Base-by-base conservation (phyloP, 495 filamentous ascomycete species). In the Gamarada debralockiae region DNA sequence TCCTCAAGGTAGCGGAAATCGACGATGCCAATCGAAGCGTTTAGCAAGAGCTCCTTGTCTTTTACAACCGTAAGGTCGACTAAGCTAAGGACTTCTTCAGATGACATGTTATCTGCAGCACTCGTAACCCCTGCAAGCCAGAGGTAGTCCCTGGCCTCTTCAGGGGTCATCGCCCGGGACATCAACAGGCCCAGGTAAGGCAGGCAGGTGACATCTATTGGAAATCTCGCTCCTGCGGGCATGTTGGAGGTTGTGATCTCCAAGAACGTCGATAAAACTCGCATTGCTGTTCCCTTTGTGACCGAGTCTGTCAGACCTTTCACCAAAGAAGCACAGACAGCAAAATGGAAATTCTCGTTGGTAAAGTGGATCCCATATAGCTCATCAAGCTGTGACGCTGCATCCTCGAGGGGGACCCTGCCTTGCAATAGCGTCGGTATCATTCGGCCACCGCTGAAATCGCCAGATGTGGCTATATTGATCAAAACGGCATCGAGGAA, bases 341-440 rank as follows among this genome's bases (percentile, higher is more conserved):
- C 82, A 57, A 77, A 79, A 55, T 85, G 82, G 60, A 86, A 85
- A 56, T 74, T 82, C 22, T 84, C 78, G n/a, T 58, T 53, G 47
- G 71, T 80, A 53, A 86, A 86, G 39, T 76, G 75, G 22, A 86
- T 71, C 0, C 80, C 81, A 53, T 82, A 84, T 18, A 78, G 69
- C 21, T 82, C 78, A 52, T 86, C 82, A 10, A 86, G 66, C 20
- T 75, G 71, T 3, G 73, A 53, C 9, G 79, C 72, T 9, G 79
- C 79, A 45, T 83, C 77, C 49, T 84, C 81, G 10, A 84, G 69
- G 46, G 74, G 71, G 5, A 55, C 45, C 25, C 79, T 67, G 9
- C 82, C 82, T 63, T 79, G 74, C 10, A 85, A 56, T 25, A 86
- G 71, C 46, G 76, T 74, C 6, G 68, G 66, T 5, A 76, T 72